These are phyloP conservation scores for Ziziphus jujuba DNA, from an alignment of 306 rosid genomes.

Conservation along the genomic window DNA sequence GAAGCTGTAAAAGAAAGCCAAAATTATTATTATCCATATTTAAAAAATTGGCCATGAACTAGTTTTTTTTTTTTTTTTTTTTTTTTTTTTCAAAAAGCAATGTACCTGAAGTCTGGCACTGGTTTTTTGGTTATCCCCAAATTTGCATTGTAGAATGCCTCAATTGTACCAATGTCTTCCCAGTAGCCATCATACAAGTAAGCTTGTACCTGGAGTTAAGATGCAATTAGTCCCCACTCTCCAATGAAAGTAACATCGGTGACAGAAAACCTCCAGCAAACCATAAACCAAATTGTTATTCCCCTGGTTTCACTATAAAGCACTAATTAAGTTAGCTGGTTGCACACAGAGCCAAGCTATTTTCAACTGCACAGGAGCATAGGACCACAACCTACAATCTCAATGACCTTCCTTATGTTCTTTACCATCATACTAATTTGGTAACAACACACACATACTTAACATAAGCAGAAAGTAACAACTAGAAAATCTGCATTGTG, in stretches of 20 bases:
- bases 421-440: background rate
- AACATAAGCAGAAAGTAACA: background rate
- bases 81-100: slow-evolving; percentile 3
- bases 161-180: slow-evolving; percentile 99
- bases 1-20: slow-evolving; percentile 56
- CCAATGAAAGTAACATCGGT: background rate
- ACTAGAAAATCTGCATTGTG: background rate
- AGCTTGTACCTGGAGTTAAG: slow-evolving; percentile 79
- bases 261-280: no score
- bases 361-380: background rate
- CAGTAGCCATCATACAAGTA: slow-evolving; percentile 96
- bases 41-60: slow-evolving; percentile 10
- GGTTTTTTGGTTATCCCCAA: slow-evolving; percentile 97
- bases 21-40: slow-evolving; percentile 10
- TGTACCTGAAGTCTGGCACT: slow-evolving; percentile 94
- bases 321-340: background rate
- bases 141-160: slow-evolving; percentile 97
- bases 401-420: background rate
- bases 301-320: slow-evolving; percentile 1
- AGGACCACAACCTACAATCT: background rate
- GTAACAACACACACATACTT: background rate
- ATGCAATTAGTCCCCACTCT: slow-evolving; percentile 16
- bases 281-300: background rate
- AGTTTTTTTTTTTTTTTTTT: background rate
- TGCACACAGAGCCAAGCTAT: background rate